Conservation (phyloP, 2,329 filamentous ascomycete genomes). For the Leptodontidium sp. region DNA sequence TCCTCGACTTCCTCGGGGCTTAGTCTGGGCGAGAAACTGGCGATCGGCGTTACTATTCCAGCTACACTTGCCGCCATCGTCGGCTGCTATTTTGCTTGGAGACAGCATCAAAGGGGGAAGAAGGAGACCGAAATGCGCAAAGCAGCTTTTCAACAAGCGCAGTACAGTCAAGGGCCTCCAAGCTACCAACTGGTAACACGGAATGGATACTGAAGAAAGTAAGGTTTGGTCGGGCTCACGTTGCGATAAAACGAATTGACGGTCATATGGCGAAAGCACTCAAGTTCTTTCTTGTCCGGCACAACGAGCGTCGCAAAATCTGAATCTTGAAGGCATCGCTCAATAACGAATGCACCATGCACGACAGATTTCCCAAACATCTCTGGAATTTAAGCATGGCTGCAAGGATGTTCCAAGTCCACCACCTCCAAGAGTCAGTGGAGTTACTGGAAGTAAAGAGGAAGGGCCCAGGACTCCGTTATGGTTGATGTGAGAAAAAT, state of each 20-base stretch:
- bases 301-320: too few species aligned
- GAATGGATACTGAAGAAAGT: background rate
- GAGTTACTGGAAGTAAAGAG: too few species aligned
- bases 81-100: slow-evolving; percentile 9
- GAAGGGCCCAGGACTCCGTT: too few species aligned
- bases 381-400: too few species aligned
- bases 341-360: too few species aligned
- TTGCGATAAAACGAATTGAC: background rate
- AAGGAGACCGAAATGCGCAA: background rate
- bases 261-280: background rate
- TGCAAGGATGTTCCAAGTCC: too few species aligned
- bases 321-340: too few species aligned
- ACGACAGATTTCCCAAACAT: too few species aligned
- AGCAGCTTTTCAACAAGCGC: slow-evolving; percentile 2
- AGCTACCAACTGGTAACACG: background rate
- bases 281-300: too few species aligned
- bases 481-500: too few species aligned
- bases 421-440: too few species aligned
- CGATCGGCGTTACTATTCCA: slow-evolving; percentile 9
- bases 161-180: background rate
- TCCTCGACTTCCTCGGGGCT: background rate
- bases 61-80: slow-evolving; percentile 8
- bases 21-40: slow-evolving; percentile 16
- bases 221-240: background rate
- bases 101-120: slow-evolving; percentile 10